Evolutionary conservation across 2,329 filamentous ascomycete species (phyloP), one percentile per base, ranked within the genome.

Genomic region (Blastomyces gilchristii): DNA sequence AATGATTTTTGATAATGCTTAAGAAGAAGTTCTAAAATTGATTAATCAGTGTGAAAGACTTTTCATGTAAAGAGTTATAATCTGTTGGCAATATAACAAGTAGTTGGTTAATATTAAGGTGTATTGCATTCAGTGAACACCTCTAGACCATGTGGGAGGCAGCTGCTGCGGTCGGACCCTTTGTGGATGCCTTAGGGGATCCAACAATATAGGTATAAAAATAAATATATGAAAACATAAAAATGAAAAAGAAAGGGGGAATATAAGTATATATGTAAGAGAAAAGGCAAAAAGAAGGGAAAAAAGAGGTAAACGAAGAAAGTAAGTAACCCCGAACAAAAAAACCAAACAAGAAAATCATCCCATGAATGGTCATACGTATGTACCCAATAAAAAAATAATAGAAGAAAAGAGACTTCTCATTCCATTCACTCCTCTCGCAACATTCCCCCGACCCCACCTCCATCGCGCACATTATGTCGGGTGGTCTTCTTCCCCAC

Each of bases 401-500:
- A n/a, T 58, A 25, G 39, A 56, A 22, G 11, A 58, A 16, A 58
- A 28, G 16, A 28, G n/a, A 25, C 1, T 1, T 28, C 43, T 49
- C 58, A 16, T 14, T 31, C 25, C 49, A 52, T 31, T 71, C 67
- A 78, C 68, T 78, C 76, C 67, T 77, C 76, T 47, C 66, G 71
- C 47, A 77, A 63, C 22, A 68, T 65, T 53, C 69, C 68, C 18
- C 70, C 70, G 18, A 60, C 16, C 18, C 54, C 43, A n/a, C 49
- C 58, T 6, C 57, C 62, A 12, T 73, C 70, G 64, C 71, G 69
- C 45, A 76, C 79, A 71, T 78, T 82, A 64, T 70, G 77, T 73
- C 85, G 87, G 71, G 82, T 85, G 56, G 78, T 79, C 77, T 89
- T 90, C 73, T 86, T 87, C 39, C 88, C 87, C 60, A 91, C 81